A percentile compares a stretch with the other conserved stretches of the same genome.
Conservation (phyloP, 2,329 filamentous ascomycete species). For the Fusarium floridanum region DNA sequence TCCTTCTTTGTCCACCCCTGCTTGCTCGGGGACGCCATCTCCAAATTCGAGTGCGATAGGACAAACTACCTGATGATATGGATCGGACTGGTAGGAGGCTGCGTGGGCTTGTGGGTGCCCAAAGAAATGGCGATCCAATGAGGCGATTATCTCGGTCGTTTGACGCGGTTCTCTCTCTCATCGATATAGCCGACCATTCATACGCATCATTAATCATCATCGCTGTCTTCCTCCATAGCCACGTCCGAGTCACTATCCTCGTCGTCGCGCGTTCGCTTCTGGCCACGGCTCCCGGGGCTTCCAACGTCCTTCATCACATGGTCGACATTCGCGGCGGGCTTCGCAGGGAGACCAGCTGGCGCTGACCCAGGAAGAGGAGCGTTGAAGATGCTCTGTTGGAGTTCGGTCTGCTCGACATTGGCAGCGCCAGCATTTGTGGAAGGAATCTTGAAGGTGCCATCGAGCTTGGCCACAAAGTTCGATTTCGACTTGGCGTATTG, state of each 20-base stretch:
- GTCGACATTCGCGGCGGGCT: slow-evolving; percentile 62
- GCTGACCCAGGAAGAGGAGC: slow-evolving; percentile 68
- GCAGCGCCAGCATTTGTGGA: slow-evolving; percentile 63
- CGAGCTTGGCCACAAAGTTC: slow-evolving; percentile 88
- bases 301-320: slow-evolving; percentile 64
- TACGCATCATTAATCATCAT: slow-evolving; percentile 70
- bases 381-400: slow-evolving; percentile 86
- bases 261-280: slow-evolving; percentile 78
- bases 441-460: slow-evolving; percentile 87
- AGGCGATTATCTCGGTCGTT: slow-evolving; percentile 28
- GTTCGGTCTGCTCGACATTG: slow-evolving; percentile 75
- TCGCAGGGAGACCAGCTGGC: slow-evolving; percentile 59
- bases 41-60: slow-evolving; percentile 70
- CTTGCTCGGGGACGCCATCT: slow-evolving; percentile 85
- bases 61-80: slow-evolving; percentile 86
- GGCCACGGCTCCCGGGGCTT: slow-evolving; percentile 68
- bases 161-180: slow-evolving; percentile 23
- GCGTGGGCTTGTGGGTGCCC: slow-evolving; percentile 83
- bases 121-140: slow-evolving; percentile 70
- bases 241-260: slow-evolving; percentile 77
- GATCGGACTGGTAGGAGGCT: slow-evolving; percentile 87
- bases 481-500: slow-evolving; percentile 92
- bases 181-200: slow-evolving; percentile 36
- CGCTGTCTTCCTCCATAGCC: slow-evolving; percentile 78
- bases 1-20: slow-evolving; percentile 95